Evolutionary conservation across 2,329 filamentous ascomycete species (phyloP), one percentile per base, ranked within the genome.

Genomic region (Claviceps maximensis): DNA sequence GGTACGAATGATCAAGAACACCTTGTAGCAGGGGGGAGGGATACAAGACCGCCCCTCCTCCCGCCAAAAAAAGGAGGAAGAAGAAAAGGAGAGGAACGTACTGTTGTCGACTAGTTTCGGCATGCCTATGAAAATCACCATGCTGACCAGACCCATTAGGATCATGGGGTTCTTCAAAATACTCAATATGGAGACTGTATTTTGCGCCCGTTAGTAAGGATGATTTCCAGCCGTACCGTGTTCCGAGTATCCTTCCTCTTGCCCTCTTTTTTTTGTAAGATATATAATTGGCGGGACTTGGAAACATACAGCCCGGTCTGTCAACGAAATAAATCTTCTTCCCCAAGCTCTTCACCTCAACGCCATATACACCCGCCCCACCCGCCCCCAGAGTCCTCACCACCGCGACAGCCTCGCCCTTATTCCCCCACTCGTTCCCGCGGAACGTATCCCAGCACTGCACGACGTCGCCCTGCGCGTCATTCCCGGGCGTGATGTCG

Each of bases 81-180:
- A 17, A 27, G 7, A 8, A 10, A 12, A 44, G 17, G 31, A 23
- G 47, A 21, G 23, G n/a, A n/a, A 79, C 88, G 57, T 80, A 96
- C 90, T 95, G 66, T 93, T 96, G 50, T 97, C 90, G 73, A 97
- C 83, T 53, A 98, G 69, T 69, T 96, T 93, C 15, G 93, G 93
- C 86, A 97, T 88, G 59, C 90, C 90, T 62, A 97, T 78, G 57
- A 95, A 89, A 59, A 96, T 74, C 5, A 73, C 83, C 74, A 96
- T 81, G 56, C 84, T 89, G 41, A 93, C 82, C 36, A 95, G 70
- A 4, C 86, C 89, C 74, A 98, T 85, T 56, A 98, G 77, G 58
- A 97, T 96, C 89, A 97, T 97, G 3, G 93, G 93, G 65, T 88
- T 95, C 74, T 93, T 93, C 62, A 96, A 75, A 53, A 96, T 83